Conservation (phyloP, 306 rosid genomes). For the Rubus parviflorus region DNA sequence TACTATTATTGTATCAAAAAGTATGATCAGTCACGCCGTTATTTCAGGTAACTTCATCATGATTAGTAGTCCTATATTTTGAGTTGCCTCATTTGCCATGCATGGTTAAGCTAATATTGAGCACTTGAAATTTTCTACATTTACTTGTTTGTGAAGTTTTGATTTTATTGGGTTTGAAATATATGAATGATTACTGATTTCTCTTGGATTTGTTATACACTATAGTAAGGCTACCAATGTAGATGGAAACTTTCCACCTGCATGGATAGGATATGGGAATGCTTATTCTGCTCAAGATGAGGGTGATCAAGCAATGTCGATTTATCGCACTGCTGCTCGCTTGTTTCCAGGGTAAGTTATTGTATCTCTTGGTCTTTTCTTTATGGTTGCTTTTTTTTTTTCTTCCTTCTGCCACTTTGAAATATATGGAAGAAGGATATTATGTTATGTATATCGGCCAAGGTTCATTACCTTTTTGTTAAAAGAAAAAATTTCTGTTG, state of each 20-base stretch:
- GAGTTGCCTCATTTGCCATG: neutral
- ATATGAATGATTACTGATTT: conserved; percentile 18
- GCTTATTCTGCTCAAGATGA: conserved; percentile 94
- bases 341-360: conserved; percentile 85
- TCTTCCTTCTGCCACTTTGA: neutral
- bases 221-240: conserved; percentile 91
- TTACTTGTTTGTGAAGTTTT: neutral
- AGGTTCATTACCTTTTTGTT: neutral
- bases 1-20: conserved; percentile 94
- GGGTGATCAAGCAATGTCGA: conserved; percentile 99
- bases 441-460: neutral
- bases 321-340: conserved; percentile 97
- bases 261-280: conserved; percentile 95
- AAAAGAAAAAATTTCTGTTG: neutral
- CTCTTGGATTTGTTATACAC: conserved; percentile 23
- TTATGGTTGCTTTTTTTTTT: neutral
- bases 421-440: neutral
- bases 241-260: conserved; percentile 91
- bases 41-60: conserved; percentile 63
- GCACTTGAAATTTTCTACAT: neutral
- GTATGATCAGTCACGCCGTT: conserved; percentile 84
- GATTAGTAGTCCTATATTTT: neutral
- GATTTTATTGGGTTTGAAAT: neutral
- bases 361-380: neutral
- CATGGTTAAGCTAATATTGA: neutral